Evolutionary conservation across 2,329 filamentous ascomycete species (phyloP).

Genomic region (Aspergillus ochraceoroseus): DNA sequence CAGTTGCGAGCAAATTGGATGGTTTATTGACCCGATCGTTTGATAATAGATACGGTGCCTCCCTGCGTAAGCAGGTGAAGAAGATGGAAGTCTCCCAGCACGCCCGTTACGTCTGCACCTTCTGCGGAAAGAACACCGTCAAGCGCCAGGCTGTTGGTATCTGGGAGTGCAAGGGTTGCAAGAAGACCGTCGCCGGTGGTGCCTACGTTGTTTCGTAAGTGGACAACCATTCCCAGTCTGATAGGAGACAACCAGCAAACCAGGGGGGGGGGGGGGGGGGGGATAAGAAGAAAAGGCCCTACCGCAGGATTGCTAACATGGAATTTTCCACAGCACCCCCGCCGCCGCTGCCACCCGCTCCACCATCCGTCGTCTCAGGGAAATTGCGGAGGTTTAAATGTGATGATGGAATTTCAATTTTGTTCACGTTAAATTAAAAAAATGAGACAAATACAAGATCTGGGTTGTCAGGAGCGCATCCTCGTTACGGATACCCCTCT

Average conservation of each 20-base stretch:
- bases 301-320: conserved; percentile 13
- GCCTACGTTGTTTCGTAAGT: conserved; percentile 97
- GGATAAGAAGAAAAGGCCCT: conserved; percentile 1
- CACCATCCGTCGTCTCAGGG: conserved; percentile 92
- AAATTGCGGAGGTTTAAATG: conserved; percentile 80
- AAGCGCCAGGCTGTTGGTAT: conserved; percentile 88
- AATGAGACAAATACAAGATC: conserved; percentile 36
- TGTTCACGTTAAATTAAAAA: conserved; percentile 38
- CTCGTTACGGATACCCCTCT: conserved; percentile 22
- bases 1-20: conserved; percentile 6
- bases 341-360: conserved; percentile 92
- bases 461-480: conserved; percentile 25
- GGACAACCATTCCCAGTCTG: conserved; percentile 13
- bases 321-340: conserved; percentile 61
- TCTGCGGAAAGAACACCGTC: conserved; percentile 96
- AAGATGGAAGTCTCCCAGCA: conserved; percentile 99
- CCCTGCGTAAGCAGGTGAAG: conserved; percentile 98
- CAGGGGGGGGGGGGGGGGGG: too few species aligned
- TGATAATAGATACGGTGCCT: conserved; percentile 81
- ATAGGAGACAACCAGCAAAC: not conserved
- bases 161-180: conserved; percentile 95
- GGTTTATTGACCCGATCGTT: conserved; percentile 22
- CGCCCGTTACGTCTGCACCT: conserved; percentile 94
- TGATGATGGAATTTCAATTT: conserved; percentile 35
- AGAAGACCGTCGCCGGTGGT: conserved; percentile 88